Percentiles rank a stretch among this genome's conserved stretches.
Evolutionary conservation across 768 basidiomycete genomes (phyloP).

Genomic region (Trametes meyenii): DNA sequence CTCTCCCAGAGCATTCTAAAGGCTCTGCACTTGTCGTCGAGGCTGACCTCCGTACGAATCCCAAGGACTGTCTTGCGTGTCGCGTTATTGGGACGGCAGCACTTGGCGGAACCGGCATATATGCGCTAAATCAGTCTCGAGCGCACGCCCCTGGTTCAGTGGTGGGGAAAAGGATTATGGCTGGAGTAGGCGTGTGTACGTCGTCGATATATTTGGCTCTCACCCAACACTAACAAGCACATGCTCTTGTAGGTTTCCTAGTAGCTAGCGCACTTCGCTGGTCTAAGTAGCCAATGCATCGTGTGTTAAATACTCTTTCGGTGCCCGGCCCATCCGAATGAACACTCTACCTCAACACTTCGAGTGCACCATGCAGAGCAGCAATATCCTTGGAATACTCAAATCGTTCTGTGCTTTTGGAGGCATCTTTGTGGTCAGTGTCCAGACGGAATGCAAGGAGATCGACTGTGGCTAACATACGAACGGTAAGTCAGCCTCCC

Average conservation of each 20-base stretch:
- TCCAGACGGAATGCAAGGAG: too few relatives aligned
- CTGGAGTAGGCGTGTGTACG: constrained; percentile 64
- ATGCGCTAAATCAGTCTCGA: constrained; percentile 69
- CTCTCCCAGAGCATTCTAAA: not conserved
- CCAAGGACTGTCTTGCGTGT: constrained; percentile 67
- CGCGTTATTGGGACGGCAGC: constrained; percentile 68
- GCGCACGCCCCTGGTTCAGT: constrained; percentile 61
- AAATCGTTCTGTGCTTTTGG: too few relatives aligned
- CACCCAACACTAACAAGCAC: too few relatives aligned
- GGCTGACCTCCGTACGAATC: not conserved
- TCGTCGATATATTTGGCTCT: not conserved
- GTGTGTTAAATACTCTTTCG: not conserved
- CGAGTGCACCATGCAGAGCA: too few relatives aligned
- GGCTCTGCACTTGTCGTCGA: not conserved
- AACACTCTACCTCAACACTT: too few relatives aligned
- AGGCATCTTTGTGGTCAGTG: too few relatives aligned
- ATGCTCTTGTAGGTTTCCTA: constrained; percentile 25
- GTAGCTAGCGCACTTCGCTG: constrained; percentile 28
- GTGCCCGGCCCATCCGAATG: not conserved
- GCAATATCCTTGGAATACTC: too few relatives aligned
- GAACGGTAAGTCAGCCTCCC: too few relatives aligned
- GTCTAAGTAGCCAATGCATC: constrained; percentile 7
- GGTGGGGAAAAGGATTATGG: constrained; percentile 62
- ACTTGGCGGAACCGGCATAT: constrained; percentile 63
- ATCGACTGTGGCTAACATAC: too few relatives aligned